Conservation (phyloP, 192 early-diverging fungal genomes). For the Coemansia pectinata region DNA sequence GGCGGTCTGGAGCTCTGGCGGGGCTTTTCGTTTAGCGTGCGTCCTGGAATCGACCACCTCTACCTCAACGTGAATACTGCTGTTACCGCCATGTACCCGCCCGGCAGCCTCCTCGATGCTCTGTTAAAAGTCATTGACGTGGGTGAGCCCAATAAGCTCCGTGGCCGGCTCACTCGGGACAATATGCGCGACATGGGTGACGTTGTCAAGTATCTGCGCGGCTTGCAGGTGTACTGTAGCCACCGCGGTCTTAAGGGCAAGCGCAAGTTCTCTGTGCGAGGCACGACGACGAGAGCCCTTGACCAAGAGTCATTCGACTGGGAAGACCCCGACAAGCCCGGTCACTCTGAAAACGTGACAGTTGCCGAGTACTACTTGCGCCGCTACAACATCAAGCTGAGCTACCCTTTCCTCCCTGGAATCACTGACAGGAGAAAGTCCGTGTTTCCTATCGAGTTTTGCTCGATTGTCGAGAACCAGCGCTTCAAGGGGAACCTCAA, state of each 20-base stretch:
- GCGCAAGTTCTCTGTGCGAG: slow-evolving; percentile 72
- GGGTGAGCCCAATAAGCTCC: slow-evolving; percentile 52
- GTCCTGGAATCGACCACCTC: slow-evolving; percentile 70
- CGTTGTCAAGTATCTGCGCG: slow-evolving; percentile 44
- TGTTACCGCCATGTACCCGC: slow-evolving; percentile 67
- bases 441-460: slow-evolving; percentile 89
- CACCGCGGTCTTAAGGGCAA: slow-evolving; percentile 62
- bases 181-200: slow-evolving; percentile 15
- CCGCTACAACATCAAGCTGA: slow-evolving; percentile 70
- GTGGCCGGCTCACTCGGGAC: slow-evolving; percentile 9
- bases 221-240: slow-evolving; percentile 57
- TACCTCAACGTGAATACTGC: slow-evolving; percentile 74
- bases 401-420: slow-evolving; percentile 81
- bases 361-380: slow-evolving; percentile 79
- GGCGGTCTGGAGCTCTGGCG: slow-evolving; percentile 91
- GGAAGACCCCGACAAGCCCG: slow-evolving; percentile 46
- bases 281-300: slow-evolving; percentile 68
- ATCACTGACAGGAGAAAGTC: slow-evolving; percentile 69
- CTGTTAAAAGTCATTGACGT: slow-evolving; percentile 66
- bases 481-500: slow-evolving; percentile 80
- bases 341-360: slow-evolving; percentile 57
- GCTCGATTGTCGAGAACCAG: slow-evolving; percentile 79
- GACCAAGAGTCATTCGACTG: slow-evolving; percentile 72
- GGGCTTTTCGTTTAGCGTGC: slow-evolving; percentile 88
- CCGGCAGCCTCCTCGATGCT: slow-evolving; percentile 72